Conservation (phyloP, 257 asterid genomes). For the Solanum arcanum region DNA sequence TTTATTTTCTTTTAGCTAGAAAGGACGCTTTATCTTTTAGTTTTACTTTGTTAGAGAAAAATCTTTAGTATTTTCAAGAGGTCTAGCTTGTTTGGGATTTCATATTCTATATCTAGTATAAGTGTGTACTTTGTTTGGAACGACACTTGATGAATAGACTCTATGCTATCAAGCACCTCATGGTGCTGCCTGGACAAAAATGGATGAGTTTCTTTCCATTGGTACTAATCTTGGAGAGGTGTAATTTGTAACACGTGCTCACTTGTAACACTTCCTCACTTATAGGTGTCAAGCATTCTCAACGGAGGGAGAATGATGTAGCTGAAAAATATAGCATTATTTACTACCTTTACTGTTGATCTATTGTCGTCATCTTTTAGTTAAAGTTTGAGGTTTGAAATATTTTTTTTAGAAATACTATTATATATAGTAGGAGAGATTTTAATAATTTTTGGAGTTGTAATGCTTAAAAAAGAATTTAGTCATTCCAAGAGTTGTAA, state of each 20-base stretch:
- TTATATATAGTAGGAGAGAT: background rate
- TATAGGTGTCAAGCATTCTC: background rate
- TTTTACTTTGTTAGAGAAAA: background rate
- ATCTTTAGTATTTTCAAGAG: background rate
- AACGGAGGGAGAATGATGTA: background rate
- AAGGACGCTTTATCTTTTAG: background rate
- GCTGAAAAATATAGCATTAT: background rate
- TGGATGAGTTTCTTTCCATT: background rate
- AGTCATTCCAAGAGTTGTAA: background rate
- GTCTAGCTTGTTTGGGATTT: background rate
- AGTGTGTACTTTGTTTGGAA: background rate
- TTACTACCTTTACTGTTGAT: background rate
- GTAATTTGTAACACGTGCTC: background rate
- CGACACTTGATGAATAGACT: background rate
- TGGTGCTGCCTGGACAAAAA: background rate
- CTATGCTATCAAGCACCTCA: background rate
- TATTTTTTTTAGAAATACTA: background rate
- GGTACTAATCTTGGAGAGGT: background rate
- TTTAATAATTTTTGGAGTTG: background rate
- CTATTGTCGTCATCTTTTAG: background rate
- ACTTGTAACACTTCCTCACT: background rate
- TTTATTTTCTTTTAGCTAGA: background rate
- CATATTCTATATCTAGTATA: background rate
- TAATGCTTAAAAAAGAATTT: background rate
- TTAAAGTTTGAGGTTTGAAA: background rate